These are phyloP conservation scores for Oryza meridionalis DNA, from an alignment of 176 grass and related monocot species.

Conservation along the genomic window DNA sequence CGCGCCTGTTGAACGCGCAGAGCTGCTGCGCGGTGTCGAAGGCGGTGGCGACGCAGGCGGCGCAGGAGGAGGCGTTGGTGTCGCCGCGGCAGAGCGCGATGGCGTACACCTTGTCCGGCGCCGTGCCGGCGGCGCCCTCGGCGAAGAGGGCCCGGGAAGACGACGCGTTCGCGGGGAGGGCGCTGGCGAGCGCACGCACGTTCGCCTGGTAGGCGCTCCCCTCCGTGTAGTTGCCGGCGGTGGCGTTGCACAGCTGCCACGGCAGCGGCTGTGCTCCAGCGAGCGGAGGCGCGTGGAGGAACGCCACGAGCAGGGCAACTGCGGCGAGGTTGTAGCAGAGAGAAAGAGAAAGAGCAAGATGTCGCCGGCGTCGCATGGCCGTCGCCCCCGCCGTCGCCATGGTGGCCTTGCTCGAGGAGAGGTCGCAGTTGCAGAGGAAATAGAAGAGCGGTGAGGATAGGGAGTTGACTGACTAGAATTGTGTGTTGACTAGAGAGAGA, in stretches of 20 bases:
- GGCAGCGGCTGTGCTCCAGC: conserved; percentile 22
- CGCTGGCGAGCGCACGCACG: conserved; percentile 24
- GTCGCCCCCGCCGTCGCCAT: not conserved
- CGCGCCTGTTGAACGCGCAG: conserved; percentile 19
- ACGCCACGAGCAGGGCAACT: not conserved
- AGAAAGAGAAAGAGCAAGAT: not conserved
- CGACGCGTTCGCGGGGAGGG: conserved; percentile 18
- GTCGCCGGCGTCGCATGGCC: not conserved
- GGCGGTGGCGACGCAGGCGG: not conserved
- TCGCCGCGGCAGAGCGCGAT: conserved; percentile 55
- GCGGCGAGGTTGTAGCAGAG: not conserved
- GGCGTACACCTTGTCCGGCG: conserved; percentile 31
- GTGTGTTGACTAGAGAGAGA: not conserved
- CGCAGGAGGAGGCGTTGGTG: conserved; percentile 31
- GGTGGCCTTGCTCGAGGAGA: not conserved
- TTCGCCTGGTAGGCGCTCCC: conserved; percentile 47
- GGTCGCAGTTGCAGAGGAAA: not conserved
- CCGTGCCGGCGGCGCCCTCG: conserved; percentile 5
- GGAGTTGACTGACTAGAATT: not conserved
- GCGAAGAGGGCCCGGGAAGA: conserved; percentile 28
- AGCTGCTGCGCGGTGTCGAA: conserved; percentile 38
- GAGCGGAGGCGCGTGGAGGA: not conserved
- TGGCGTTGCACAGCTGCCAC: conserved; percentile 27
- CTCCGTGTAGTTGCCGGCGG: conserved; percentile 22
- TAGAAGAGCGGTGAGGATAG: not conserved